Evolutionary conservation across 2,329 filamentous ascomycete genomes (phyloP), one percentile per base, ranked within the genome.

Genomic region (Fusarium xylarioides): DNA sequence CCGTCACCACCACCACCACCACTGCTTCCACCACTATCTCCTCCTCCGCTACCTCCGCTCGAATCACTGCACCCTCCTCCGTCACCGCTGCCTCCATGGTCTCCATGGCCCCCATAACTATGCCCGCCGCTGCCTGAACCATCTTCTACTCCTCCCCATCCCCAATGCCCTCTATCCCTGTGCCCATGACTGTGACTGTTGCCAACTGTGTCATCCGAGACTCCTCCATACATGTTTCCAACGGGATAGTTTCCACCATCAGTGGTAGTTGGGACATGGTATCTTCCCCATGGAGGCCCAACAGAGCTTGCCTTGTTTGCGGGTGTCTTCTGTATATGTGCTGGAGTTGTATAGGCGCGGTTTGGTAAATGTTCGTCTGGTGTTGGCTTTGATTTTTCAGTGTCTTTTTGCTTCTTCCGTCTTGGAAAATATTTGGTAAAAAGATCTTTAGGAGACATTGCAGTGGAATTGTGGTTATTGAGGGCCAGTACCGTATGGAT

Each of bases 381-480:
- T 26, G 43, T 11, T 28, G 38, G 23, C 19, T 38, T 38, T 52
- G 35, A 15, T 42, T 69, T 61, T 19, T 73, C 64, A 11, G 42
- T 12, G 30, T 60, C 34, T 15, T 59, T 57, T 40, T 66, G 42
- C 40, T 57, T 52, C 23, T 65, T 44, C 23, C 40, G 42, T 8
- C 40, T 49, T 40, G 44, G 40, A 7, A 66, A 56, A 28, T 40
- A 59, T 30, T 73, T 73, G 26, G 40, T 34, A 8, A 73, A 23
- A 42, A 63, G 23, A 14, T 58, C 37, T 61, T 66, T 73, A 11
- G 52, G 56, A 26, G 47, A 37, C 70, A 73, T 73, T 21, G 40
- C 40, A 15, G 23, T 14, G 2, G 18, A 4, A 47, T 23, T 47
- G 30, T 9, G 9, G 35, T 26, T 12, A 19, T 30, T 26, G 18